Conservation (phyloP, 2,329 filamentous ascomycete species). For the Nothophaeocryptopus gaeumannii region DNA sequence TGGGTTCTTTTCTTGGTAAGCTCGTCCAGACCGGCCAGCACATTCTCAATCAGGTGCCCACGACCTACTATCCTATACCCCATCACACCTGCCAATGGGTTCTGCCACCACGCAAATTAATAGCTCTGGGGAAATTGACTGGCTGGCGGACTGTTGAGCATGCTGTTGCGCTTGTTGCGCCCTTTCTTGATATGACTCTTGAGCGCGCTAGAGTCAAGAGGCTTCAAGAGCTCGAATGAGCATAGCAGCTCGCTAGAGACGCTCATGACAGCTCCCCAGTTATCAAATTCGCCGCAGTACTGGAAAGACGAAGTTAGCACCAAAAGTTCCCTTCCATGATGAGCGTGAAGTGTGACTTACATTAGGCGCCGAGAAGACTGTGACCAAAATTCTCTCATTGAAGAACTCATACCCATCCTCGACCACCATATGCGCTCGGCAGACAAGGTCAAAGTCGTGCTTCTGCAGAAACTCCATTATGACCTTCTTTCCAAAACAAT, state of each 20-base stretch:
- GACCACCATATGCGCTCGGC: conserved; percentile 97
- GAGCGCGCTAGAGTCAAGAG: conserved; percentile 88
- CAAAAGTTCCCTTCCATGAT: too few species aligned
- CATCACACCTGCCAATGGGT: background rate
- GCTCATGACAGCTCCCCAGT: conserved; percentile 98
- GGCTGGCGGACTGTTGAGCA: conserved; percentile 81
- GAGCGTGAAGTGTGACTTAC: conserved; percentile 46
- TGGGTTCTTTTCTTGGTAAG: too few species aligned
- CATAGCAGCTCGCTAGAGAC: conserved; percentile 90
- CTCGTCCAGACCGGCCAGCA: too few species aligned
- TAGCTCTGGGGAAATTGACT: conserved; percentile 53
- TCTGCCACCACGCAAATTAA: conserved; percentile 31
- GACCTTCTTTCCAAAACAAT: conserved; percentile 97
- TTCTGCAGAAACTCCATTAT: conserved; percentile 92
- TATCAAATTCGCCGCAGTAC: conserved; percentile 95
- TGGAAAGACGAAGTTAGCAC: background rate
- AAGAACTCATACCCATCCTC: conserved; percentile 99
- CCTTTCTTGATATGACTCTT: conserved; percentile 99
- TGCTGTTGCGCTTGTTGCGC: conserved; percentile 87
- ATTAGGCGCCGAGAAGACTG: conserved; percentile 95
- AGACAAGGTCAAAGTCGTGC: conserved; percentile 96
- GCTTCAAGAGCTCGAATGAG: conserved; percentile 95
- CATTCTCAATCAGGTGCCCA: too few species aligned
- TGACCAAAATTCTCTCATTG: conserved; percentile 89
- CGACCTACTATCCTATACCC: background rate